These are phyloP conservation scores for Crithidia sp. DNA, from an alignment of 208 protist genomes.

Conservation along the genomic window DNA sequence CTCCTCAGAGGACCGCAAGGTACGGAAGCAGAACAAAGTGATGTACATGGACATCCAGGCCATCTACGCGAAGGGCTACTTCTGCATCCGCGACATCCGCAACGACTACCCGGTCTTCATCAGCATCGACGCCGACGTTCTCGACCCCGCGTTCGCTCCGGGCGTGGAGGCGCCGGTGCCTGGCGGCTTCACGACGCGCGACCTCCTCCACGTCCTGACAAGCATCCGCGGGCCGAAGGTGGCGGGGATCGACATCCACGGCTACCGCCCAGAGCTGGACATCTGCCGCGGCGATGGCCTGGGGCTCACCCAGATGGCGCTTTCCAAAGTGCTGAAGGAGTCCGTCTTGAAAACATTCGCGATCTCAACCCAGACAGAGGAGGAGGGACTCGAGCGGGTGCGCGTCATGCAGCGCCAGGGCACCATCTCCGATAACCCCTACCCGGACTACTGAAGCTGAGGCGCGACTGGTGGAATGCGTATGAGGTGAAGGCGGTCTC, in stretches of 20 bases:
- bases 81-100: constrained; percentile 85
- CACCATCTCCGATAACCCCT: constrained; percentile 80
- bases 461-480: too few species aligned
- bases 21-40: constrained; percentile 79
- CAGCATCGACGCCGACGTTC: constrained; percentile 74
- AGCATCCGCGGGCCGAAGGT: constrained; percentile 81
- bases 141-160: constrained; percentile 83
- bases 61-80: constrained; percentile 85
- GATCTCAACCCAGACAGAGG: constrained; percentile 81
- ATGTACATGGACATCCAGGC: constrained; percentile 91
- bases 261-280: constrained; percentile 68
- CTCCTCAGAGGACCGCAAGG: constrained; percentile 60
- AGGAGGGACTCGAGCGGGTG: constrained; percentile 78
- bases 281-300: constrained; percentile 63
- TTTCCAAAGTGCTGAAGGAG: constrained; percentile 84
- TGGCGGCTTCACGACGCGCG: constrained; percentile 76
- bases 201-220: constrained; percentile 81
- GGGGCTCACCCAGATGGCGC: constrained; percentile 74
- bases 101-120: constrained; percentile 89
- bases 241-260: constrained; percentile 80
- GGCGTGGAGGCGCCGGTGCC: constrained; percentile 56
- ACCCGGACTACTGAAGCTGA: constrained; percentile 64
- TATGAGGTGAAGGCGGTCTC: too few species aligned
- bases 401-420: constrained; percentile 87
- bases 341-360: constrained; percentile 71